Conservation (phyloP, 2,329 filamentous ascomycete genomes). For the Calonectria montana region DNA sequence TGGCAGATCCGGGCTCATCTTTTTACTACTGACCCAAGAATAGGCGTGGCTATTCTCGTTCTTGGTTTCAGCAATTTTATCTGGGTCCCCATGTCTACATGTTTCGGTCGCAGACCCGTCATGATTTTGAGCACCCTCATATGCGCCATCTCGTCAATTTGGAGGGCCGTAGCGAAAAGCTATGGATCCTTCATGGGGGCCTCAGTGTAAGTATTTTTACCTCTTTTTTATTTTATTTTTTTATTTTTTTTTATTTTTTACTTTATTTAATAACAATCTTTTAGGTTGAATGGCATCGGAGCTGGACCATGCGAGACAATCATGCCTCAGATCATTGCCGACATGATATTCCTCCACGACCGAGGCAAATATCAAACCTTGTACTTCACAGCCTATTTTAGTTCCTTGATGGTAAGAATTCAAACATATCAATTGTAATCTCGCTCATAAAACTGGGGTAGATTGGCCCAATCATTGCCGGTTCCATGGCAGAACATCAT, state of each 20-base stretch:
- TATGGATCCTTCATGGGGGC: slow-evolving; percentile 19
- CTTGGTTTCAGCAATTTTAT: slow-evolving; percentile 23
- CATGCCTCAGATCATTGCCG: slow-evolving; percentile 23
- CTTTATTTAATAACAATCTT: not conserved
- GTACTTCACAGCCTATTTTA: slow-evolving; percentile 18
- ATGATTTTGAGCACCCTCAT: slow-evolving; percentile 14
- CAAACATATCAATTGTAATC: fast-evolving
- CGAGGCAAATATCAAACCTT: slow-evolving; percentile 19
- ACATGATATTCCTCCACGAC: slow-evolving; percentile 23
- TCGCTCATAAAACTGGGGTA: not conserved
- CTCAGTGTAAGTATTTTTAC: not conserved
- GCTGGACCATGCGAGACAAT: slow-evolving; percentile 18
- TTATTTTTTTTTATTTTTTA: too few species aligned
- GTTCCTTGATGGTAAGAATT: slow-evolving; percentile 9
- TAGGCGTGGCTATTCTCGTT: slow-evolving; percentile 13
- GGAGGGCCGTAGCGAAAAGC: slow-evolving; percentile 10
- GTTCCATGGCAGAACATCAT: slow-evolving; percentile 18
- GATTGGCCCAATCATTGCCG: slow-evolving; percentile 19
- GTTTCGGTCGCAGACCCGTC: slow-evolving; percentile 17
- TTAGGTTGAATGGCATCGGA: slow-evolving; percentile 17
- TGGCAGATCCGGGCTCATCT: not conserved
- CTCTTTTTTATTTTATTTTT: too few species aligned
- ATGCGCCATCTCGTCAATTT: slow-evolving; percentile 17
- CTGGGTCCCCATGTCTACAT: slow-evolving; percentile 14
- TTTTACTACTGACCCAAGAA: not conserved